phyloP scores from a whole-genome alignment of 2,329 filamentous ascomycete species.

The Xylariaceae sp. region DNA sequence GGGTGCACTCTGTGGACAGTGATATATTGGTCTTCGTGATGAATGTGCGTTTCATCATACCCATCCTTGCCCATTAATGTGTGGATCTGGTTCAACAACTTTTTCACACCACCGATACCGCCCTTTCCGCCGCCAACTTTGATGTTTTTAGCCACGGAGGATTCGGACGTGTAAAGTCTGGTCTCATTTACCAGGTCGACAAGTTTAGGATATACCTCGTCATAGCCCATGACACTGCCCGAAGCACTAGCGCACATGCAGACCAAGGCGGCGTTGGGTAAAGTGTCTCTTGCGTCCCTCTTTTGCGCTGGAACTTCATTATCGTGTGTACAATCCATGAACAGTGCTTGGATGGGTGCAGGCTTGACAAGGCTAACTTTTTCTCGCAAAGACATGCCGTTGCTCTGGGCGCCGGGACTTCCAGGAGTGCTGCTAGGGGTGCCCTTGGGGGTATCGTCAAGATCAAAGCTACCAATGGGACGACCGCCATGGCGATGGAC shows the following conservation, averaged over 20 bases:
- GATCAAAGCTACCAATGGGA: conserved; percentile 94
- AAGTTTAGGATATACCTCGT: conserved; percentile 89
- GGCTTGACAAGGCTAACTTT: conserved; percentile 77
- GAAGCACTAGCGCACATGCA: conserved; percentile 94
- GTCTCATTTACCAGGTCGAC: conserved; percentile 93
- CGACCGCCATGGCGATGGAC: conserved; percentile 91
- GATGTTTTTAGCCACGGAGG: conserved; percentile 58
- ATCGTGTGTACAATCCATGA: conserved; percentile 99
- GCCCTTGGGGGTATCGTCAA: conserved; percentile 74
- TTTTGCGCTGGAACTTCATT: conserved; percentile 96
- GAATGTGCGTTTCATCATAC: conserved; percentile 92
- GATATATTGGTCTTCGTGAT: conserved; percentile 93
- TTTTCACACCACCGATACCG: conserved; percentile 88
- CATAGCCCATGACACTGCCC: conserved; percentile 96
- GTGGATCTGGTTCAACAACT: conserved; percentile 90
- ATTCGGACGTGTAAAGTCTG: conserved; percentile 74
- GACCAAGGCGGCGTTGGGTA: conserved; percentile 90
- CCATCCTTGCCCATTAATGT: conserved; percentile 92
- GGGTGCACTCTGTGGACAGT: conserved; percentile 95
- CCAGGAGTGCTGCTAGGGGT: conserved; percentile 30
- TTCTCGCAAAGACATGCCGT: conserved; percentile 48
- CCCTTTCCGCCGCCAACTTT: conserved; percentile 67
- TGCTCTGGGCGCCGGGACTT: conserved; percentile 24
- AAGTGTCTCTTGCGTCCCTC: conserved; percentile 85
- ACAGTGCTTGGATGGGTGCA: conserved; percentile 86